phyloP scores from a whole-genome alignment of 495 filamentous ascomycete genomes.

The Viridothelium virens region DNA sequence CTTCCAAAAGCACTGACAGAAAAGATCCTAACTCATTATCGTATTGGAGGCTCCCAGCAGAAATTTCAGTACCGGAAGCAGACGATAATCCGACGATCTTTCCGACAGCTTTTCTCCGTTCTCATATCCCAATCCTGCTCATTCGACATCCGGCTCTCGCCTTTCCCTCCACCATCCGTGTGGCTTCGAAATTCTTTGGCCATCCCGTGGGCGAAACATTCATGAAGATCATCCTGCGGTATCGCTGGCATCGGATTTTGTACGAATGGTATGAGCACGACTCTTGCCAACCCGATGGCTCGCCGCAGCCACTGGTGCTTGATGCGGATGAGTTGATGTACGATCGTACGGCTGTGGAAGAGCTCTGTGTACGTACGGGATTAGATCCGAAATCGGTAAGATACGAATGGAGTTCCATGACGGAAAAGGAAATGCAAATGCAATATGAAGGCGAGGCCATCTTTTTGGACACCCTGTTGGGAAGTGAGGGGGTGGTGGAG shows the following conservation, averaged over 20 bases:
- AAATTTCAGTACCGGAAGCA: not conserved
- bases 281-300: not conserved
- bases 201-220: not conserved
- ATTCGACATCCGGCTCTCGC: not conserved
- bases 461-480: not conserved
- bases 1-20: not conserved
- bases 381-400: not conserved
- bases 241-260: slow-evolving; percentile 1
- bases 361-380: not conserved
- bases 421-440: not conserved
- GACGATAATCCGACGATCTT: not conserved
- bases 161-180: not conserved
- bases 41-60: not conserved
- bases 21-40: not conserved
- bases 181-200: not conserved
- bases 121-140: not conserved
- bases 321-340: slow-evolving; percentile 1
- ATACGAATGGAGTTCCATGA: not conserved
- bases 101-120: not conserved
- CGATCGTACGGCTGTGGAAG: not conserved
- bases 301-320: not conserved
- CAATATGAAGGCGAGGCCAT: slow-evolving; percentile 1
- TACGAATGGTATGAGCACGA: not conserved
- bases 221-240: not conserved
- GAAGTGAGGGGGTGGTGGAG: not conserved